Evolutionary conservation across 768 basidiomycete species (phyloP), one percentile per base, ranked within the genome.

Genomic region (Mycena rosella): DNA sequence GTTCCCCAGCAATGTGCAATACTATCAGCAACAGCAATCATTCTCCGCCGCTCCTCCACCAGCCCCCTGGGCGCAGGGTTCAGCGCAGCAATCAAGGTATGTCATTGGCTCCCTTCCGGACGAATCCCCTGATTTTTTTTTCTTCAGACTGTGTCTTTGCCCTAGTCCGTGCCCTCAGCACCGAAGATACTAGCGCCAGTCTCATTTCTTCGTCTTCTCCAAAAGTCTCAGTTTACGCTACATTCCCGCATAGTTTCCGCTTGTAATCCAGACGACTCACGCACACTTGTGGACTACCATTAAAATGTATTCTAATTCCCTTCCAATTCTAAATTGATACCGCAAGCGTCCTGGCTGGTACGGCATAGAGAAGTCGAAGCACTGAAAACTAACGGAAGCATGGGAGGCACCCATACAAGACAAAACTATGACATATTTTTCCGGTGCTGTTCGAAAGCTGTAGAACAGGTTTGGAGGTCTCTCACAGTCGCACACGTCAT

Each of bases 301-400:
- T 30, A 56, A 49, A 58, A 53, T 59, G 34, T 68, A 63, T 57
- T 47, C 29, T 51, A 58, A 51, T 24, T 45, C 44, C 9, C 45
- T 13, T 5, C 38, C 9, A 20, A 20, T 11, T 36, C 45, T 24
- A 45, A 55, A 36, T 22, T 52, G 63, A 54, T 51, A 26, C 44
- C 7, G 32, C 27, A 38, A 10, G 34, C 53, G 29, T 22, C 22
- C 22, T 29, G 20, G 9, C 17, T 51, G 15, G 38, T 38, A 65
- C 64, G 64, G 51, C 57, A 67, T 57, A 29, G 24, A 61, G 66
- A 60, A 55, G 11, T 57, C 36, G 67, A 68, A 68, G 67, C 67
- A 51, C 18, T 32, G 47, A 60, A 55, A 56, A 51, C 30, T 47
- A 55, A 63, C 51, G 51, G 34, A 59, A 60, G 52, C 32, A 36